A percentile compares a stretch with the other conserved stretches of the same genome.
Conservation (phyloP, 2,329 filamentous ascomycete species). For the Arachnomyces sp. region DNA sequence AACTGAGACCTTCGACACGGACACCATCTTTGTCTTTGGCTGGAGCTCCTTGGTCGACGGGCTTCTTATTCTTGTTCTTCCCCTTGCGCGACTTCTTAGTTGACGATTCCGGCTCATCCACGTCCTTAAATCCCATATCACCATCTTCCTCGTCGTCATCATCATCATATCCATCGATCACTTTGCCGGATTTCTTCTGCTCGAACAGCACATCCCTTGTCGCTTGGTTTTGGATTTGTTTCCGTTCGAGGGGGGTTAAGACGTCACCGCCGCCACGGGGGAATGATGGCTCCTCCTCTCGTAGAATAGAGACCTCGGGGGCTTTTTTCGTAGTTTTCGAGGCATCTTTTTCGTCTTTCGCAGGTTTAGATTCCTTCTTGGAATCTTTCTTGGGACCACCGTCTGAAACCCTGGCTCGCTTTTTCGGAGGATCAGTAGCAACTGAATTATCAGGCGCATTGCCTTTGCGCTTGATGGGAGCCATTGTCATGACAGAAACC, state of each 20-base stretch:
- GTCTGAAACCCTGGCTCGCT: slow-evolving; percentile 33
- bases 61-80: slow-evolving; percentile 47
- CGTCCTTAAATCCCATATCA: slow-evolving; percentile 45
- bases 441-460: slow-evolving; percentile 29
- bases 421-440: slow-evolving; percentile 28
- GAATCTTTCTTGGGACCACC: slow-evolving; percentile 28
- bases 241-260: slow-evolving; percentile 87
- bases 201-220: slow-evolving; percentile 88
- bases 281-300: slow-evolving; percentile 81
- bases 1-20: slow-evolving; percentile 79
- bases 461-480: slow-evolving; percentile 40
- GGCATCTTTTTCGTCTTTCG: slow-evolving; percentile 14
- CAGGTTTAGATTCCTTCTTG: slow-evolving; percentile 21
- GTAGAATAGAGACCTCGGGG: slow-evolving; percentile 39
- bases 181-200: slow-evolving; percentile 54
- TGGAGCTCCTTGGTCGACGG: slow-evolving; percentile 43
- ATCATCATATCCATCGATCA: slow-evolving; percentile 35
- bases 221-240: slow-evolving; percentile 91
- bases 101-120: slow-evolving; percentile 29
- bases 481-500: slow-evolving; percentile 25
- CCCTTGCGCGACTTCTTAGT: slow-evolving; percentile 33
- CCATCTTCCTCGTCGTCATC: slow-evolving; percentile 46
- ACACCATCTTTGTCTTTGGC: slow-evolving; percentile 45
- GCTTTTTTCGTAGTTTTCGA: slow-evolving; percentile 6
- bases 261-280: slow-evolving; percentile 87